Base-by-base conservation (phyloP, 768 basidiomycete genomes). In the Psilocybe subaeruginosa region DNA sequence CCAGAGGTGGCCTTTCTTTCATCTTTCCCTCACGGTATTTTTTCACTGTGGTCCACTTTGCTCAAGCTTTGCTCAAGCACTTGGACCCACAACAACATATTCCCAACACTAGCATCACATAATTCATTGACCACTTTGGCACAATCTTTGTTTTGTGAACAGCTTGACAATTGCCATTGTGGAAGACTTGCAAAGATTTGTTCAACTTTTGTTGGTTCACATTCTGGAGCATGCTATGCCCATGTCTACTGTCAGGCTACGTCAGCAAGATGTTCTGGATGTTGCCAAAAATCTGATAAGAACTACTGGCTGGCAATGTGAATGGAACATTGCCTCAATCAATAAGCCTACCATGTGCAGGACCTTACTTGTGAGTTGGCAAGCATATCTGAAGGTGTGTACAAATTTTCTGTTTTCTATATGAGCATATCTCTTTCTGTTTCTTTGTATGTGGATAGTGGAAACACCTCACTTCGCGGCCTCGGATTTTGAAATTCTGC, bases 301-400 rank as follows among this genome's bases (percentile, higher is more conserved):
- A 30, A 63, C 66, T 35, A 16, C 62, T 9, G 65, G 65, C 8
- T 65, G 63, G 64, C 58, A 50, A 12, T 76, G 74, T 68, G 72
- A 73, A 56, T 76, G 74, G 74, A 65, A 64, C 52, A 41, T 45
- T 33, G 52, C 53, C 5, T 33, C 58, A 19, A 17, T 57, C 30
- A 60, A 66, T 55, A 65, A 63, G 54, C 59, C 54, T 30, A 29
- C 45, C 4, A 56, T 62, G 45, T 76, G 74, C 55, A 58, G 52
- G 31, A 61, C 66, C 17, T 31, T 67, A 3, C 68, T 73, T 23
- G 59, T 59, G 6, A 69, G 71, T 49, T 76, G 72, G 73, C 69
- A 65, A 60, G 66, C 69, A 16, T 69, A 73, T 37, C 63, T 66
- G 46, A 66, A 73, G 73, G 74, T 73, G 48, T 53, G 64, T 58